Base-by-base conservation (phyloP, 192 early-diverging fungal genomes). In the Entomortierella lignicola region DNA sequence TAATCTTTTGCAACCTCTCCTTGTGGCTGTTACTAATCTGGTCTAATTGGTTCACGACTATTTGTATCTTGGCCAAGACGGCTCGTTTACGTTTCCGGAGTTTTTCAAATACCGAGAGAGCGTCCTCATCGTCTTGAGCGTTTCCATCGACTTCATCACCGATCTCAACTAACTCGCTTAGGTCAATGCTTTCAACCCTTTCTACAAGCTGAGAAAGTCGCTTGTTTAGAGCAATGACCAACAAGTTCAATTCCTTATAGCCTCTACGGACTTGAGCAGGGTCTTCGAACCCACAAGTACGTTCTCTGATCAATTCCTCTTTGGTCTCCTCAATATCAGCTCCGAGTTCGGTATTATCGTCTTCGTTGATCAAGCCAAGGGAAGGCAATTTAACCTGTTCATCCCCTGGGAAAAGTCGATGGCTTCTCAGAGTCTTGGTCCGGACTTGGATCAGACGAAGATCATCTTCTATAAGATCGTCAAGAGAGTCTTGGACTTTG, bases 301-400 rank as follows among this genome's bases (percentile, higher is more conserved):
- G 74, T 39, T 77, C 74, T 11, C 48, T 66, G 17, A 77, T 59
- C 47, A 77, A 39, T n/a, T 77, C 74, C 26, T 77, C 66, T n/a
- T 63, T 51, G 10, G 66, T 69, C 37, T 77, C 74, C 42, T 68
- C 52, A 11, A 64, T 27, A 15, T 75, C 72, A 3, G 42, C 32
- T 23, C 60, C 65, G 2, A 69, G 12, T 7, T 58, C 48, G 5
- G 30, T 37, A 10, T 69, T 64, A 55, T 77, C 74, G 8, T 64
- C 32, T 8, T 69, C 48, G 27, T 60, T 55, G 37, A 64, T 59
- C 17, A 69, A 41, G 26, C 74, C 74, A 2, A 77, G 48, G 66
- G n/a, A n/a, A n/a, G n/a, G 74, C 1, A 77, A 21, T 1, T 77
- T 42, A 26, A 63, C 74, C 7, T 65, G 21, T 0, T 63, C 54